Evolutionary conservation across 345 rosid genomes (phyloP), one percentile per base, ranked within the genome.

Genomic region (Gynandropsis gynandra): DNA sequence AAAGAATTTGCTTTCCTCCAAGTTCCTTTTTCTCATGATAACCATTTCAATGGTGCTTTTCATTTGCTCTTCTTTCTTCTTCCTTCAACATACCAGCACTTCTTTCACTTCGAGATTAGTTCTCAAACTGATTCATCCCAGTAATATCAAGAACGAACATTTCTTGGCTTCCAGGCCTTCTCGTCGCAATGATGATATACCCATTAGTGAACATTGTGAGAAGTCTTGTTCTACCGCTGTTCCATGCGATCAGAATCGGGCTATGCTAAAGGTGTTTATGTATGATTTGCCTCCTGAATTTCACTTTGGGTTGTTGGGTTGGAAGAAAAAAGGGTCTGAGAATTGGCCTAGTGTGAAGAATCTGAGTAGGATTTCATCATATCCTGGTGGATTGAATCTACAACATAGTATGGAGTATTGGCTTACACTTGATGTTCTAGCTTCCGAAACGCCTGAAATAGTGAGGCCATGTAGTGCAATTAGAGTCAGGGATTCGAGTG

Each of bases 401-500:
- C 98, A 90, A 68, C 98, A 90, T 19, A 87, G 96, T 70, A 77
- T 82, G 17, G 96, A 90, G 74, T 90, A 90, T 59, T 90, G 98
- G 96, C 73, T 90, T 42, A 80, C 96, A 47, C 89, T 87, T 51
- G 96, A 90, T 70, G 70, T 90, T 34, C 80, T 87, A 58, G 75
- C 87, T 59, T 84, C 98, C 42, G 73, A 75, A 48, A 64, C 16
- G 41, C 54, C 54, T 20, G 64, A 59, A 51, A 52, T 67, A 19
- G 63, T 50, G 50, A 70, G 83, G 65, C 80, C 82, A 5, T 83
- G 85, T 59, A 59, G 56, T 42, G 79, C 74, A 37, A 50, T 74
- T 6, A 79, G 92, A 73, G 87, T 90, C 36, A 68, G 64, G 54
- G 74, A 72, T 52, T 80, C 85, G 1, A 61, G 73, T 55, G 66